phyloP scores from a whole-genome alignment of 805 yeast species.

The Starmerella riodocensis region DNA sequence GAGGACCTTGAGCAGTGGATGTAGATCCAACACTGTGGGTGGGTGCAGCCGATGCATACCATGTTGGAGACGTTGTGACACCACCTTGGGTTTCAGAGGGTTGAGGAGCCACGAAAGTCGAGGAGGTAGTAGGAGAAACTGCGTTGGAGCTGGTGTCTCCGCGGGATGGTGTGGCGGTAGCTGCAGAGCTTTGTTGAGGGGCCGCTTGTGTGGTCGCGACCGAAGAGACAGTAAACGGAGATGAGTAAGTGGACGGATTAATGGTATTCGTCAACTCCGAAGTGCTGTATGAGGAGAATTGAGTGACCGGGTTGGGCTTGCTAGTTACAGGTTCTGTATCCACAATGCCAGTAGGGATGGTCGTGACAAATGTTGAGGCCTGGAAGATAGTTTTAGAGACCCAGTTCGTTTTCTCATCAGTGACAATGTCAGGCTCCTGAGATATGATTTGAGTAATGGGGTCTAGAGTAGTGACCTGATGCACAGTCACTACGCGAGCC shows the following conservation, averaged over 20 bases:
- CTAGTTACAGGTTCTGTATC: conserved; percentile 26
- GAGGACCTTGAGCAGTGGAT: not conserved
- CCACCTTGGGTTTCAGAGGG: not conserved
- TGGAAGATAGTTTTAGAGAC: conserved; percentile 23
- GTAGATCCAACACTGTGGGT: not conserved
- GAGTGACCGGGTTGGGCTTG: conserved; percentile 27
- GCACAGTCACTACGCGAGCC: conserved; percentile 18
- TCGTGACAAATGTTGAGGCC: conserved; percentile 25
- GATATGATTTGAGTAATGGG: conserved; percentile 14
- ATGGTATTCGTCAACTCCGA: conserved; percentile 24
- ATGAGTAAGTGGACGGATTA: conserved; percentile 26
- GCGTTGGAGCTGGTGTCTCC: conserved; percentile 2
- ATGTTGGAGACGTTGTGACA: not conserved
- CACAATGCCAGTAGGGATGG: conserved; percentile 25
- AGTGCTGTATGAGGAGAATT: conserved; percentile 24
- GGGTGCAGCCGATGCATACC: not conserved
- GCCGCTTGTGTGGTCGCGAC: conserved; percentile 1
- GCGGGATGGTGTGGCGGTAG: not conserved
- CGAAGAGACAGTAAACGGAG: conserved; percentile 10
- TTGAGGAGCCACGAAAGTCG: not conserved
- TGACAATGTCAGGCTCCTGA: conserved; percentile 10
- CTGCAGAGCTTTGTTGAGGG: not conserved
- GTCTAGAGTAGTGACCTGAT: conserved; percentile 14
- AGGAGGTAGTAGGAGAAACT: not conserved
- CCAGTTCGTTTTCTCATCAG: conserved; percentile 16